These are phyloP conservation scores for Cystobasidium sp. DNA, from an alignment of 1,284 basidiomycete genomes.

Conservation along the genomic window DNA sequence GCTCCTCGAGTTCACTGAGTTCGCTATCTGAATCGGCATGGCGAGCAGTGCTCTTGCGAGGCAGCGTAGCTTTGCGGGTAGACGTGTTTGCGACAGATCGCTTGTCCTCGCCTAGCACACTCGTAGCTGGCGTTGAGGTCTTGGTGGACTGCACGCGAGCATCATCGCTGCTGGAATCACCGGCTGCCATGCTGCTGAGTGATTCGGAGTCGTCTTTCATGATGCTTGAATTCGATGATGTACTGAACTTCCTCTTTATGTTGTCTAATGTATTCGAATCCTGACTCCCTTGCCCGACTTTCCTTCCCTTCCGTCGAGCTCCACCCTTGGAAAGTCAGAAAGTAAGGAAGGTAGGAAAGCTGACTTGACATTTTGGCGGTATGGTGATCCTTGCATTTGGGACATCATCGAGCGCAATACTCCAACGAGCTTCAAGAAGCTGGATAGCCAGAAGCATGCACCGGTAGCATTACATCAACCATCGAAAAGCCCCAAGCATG, in stretches of 20 bases:
- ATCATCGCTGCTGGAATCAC: constrained; percentile 8
- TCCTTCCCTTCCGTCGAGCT: too few species aligned
- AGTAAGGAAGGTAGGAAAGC: too few species aligned
- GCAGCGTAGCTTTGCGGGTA: not conserved
- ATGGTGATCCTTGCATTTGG: too few species aligned
- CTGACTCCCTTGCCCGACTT: too few species aligned
- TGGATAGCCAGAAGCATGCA: too few species aligned
- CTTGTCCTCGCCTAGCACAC: constrained; percentile 27
- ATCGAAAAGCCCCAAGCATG: not conserved
- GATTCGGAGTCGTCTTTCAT: constrained; percentile 19
- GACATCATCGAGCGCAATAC: too few species aligned
- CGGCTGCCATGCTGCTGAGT: not conserved
- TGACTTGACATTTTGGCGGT: too few species aligned
- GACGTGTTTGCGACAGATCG: not conserved
- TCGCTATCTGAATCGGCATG: constrained; percentile 10
- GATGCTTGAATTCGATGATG: too few species aligned
- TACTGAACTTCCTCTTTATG: not conserved
- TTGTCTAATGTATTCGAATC: too few species aligned
- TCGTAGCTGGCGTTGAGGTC: constrained; percentile 40
- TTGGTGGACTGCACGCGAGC: constrained; percentile 1
- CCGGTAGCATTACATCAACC: too few species aligned
- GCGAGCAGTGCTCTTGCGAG: not conserved
- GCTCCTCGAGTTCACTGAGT: constrained; percentile 19
- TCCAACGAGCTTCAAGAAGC: too few species aligned
- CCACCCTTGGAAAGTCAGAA: too few species aligned